phyloP scores from a whole-genome alignment of 257 asterid species.

The Plantago ovata region DNA sequence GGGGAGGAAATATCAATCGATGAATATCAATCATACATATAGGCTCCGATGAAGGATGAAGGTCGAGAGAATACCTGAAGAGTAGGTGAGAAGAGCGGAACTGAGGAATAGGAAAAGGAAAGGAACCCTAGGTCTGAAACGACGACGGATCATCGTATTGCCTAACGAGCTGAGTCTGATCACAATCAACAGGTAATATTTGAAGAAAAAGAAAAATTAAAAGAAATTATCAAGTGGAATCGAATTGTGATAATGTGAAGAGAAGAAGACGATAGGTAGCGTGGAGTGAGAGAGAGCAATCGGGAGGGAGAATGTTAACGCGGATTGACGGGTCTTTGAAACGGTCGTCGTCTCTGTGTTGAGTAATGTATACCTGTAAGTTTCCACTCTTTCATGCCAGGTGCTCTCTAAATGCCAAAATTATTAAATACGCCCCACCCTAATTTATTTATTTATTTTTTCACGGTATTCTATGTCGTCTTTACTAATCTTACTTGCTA shows the following conservation, averaged over 20 bases:
- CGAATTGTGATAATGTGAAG: too few species aligned
- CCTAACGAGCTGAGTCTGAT: constrained; percentile 16
- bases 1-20: not conserved
- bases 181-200: constrained; percentile 13
- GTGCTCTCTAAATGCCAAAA: too few species aligned
- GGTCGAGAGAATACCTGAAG: constrained; percentile 38
- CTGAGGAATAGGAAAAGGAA: constrained; percentile 20
- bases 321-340: constrained; percentile 26
- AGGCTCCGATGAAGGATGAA: not conserved
- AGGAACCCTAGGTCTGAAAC: constrained; percentile 25
- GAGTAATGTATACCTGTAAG: too few species aligned
- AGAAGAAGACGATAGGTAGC: not conserved
- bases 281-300: constrained; percentile 24
- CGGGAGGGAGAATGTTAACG: constrained; percentile 10
- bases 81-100: constrained; percentile 38
- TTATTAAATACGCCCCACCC: too few species aligned
- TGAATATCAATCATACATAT: not conserved
- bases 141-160: constrained; percentile 27
- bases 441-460: too few species aligned
- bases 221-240: too few species aligned
- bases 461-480: too few species aligned
- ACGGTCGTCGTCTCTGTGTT: constrained; percentile 14
- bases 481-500: too few species aligned
- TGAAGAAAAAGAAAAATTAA: not conserved
- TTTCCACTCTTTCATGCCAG: too few species aligned